A percentile compares a stretch with the other conserved stretches of the same genome.
Evolutionary conservation across 805 yeast species (phyloP).

Genomic region (Gaillardinia entomophila): DNA sequence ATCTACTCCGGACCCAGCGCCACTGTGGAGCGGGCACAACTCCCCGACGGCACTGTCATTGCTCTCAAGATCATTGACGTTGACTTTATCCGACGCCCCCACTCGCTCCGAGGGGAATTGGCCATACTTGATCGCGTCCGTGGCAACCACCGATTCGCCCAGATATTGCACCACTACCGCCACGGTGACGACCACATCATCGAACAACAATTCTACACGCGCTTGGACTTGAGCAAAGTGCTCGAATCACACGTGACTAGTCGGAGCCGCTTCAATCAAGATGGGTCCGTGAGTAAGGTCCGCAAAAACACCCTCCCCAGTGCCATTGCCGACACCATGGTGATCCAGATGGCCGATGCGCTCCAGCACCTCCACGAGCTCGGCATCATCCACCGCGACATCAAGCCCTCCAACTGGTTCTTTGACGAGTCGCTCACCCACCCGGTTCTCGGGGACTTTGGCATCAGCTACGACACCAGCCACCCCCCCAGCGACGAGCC

Average conservation of each 20-base stretch:
- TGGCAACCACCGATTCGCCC: constrained; percentile 9
- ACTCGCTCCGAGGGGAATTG: constrained; percentile 27
- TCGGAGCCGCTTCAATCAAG: constrained; percentile 18
- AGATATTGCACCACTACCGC: constrained; percentile 14
- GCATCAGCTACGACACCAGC: constrained; percentile 35
- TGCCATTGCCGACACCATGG: constrained; percentile 8
- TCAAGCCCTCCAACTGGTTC: constrained; percentile 33
- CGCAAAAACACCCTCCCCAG: constrained; percentile 8
- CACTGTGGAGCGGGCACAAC: neutral
- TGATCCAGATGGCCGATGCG: constrained; percentile 15
- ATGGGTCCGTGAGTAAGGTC: constrained; percentile 11
- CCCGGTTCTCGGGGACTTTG: constrained; percentile 57
- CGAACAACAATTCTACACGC: constrained; percentile 25
- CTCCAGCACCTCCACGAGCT: constrained; percentile 23
- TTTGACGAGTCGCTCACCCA: constrained; percentile 16
- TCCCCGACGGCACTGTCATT: constrained; percentile 5
- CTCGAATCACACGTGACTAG: constrained; percentile 13
- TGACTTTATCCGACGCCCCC: constrained; percentile 32
- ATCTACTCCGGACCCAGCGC: neutral
- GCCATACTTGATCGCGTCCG: constrained; percentile 16
- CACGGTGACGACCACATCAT: constrained; percentile 27
- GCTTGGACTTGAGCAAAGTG: constrained; percentile 18
- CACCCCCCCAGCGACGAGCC: constrained; percentile 33
- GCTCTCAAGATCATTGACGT: constrained; percentile 34
- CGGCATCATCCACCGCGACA: constrained; percentile 36